Percentiles rank a stretch among this genome's conserved stretches.
phyloP scores from a whole-genome alignment of 768 basidiomycete genomes.

The Leccinum broughii region DNA sequence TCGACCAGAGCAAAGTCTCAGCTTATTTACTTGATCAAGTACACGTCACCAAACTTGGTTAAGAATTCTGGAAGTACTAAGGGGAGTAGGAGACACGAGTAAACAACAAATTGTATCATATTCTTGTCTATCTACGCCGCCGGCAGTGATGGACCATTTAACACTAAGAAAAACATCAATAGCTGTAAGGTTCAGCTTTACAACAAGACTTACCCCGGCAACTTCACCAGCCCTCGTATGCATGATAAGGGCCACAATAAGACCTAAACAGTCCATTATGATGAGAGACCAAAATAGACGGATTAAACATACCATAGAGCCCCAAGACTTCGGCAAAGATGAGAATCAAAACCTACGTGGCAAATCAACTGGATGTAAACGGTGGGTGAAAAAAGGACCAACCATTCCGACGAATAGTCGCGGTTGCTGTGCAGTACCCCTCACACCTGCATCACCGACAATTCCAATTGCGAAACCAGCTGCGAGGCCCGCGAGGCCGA shows the following conservation, averaged over 20 bases:
- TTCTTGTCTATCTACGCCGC: slow-evolving; percentile 12
- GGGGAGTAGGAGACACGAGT: not conserved
- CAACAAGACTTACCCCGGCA: slow-evolving; percentile 13
- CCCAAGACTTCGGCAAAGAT: slow-evolving; percentile 96
- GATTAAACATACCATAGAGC: slow-evolving; percentile 64
- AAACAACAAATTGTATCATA: slow-evolving; percentile 11
- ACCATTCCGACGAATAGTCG: slow-evolving; percentile 94
- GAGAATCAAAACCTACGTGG: slow-evolving; percentile 84
- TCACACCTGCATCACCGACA: slow-evolving; percentile 97
- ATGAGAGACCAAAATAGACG: not conserved
- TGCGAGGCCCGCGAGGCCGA: slow-evolving; percentile 92
- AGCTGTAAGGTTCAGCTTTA: not conserved
- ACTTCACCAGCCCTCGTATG: slow-evolving; percentile 62
- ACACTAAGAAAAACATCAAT: slow-evolving; percentile 22
- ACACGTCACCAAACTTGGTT: slow-evolving; percentile 1
- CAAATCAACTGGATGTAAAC: slow-evolving; percentile 5
- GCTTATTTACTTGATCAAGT: not conserved
- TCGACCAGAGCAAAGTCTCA: slow-evolving; percentile 8
- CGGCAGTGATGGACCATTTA: slow-evolving; percentile 14
- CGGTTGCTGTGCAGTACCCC: slow-evolving; percentile 97
- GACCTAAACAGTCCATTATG: slow-evolving; percentile 40
- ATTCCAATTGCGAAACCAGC: slow-evolving; percentile 98
- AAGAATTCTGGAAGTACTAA: no score
- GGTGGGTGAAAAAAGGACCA: slow-evolving; percentile 20
- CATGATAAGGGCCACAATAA: slow-evolving; percentile 96